Evolutionary conservation across 139 green algal genomes (phyloP).

Genomic region (Haematococcus sp.): DNA sequence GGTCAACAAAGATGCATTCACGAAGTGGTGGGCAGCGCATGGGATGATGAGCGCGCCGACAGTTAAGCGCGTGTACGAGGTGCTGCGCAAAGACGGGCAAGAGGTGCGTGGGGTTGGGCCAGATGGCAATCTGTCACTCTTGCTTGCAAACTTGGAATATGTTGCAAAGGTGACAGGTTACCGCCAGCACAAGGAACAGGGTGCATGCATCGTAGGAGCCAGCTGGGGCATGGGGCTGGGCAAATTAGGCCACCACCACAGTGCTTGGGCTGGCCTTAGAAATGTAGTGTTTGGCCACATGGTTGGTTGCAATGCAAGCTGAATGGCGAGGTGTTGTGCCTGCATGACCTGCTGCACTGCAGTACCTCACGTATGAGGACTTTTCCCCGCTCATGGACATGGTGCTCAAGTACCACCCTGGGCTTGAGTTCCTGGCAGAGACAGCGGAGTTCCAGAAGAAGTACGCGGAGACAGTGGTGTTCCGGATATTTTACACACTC

Average conservation of each 20-base stretch:
- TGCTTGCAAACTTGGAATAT: neutral
- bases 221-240: too few species aligned
- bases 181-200: too few species aligned
- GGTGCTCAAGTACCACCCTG: constrained; percentile 89
- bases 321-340: too few species aligned
- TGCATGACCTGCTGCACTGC: neutral
- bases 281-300: too few species aligned
- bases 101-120: constrained; percentile 36
- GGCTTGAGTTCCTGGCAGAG: constrained; percentile 94
- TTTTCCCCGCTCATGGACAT: constrained; percentile 79
- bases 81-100: constrained; percentile 42
- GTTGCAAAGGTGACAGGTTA: neutral
- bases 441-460: constrained; percentile 97
- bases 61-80: constrained; percentile 44
- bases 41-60: constrained; percentile 29
- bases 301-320: too few species aligned
- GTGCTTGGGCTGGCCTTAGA: too few species aligned
- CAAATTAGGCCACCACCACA: too few species aligned
- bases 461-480: constrained; percentile 97
- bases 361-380: constrained; percentile 68
- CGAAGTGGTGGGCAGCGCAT: constrained; percentile 42
- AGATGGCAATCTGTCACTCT: neutral
- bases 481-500: constrained; percentile 95
- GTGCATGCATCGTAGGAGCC: too few species aligned
- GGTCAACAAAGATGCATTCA: constrained; percentile 37